Base-by-base conservation (phyloP, 805 yeast genomes). In the Starmerella apicola region DNA sequence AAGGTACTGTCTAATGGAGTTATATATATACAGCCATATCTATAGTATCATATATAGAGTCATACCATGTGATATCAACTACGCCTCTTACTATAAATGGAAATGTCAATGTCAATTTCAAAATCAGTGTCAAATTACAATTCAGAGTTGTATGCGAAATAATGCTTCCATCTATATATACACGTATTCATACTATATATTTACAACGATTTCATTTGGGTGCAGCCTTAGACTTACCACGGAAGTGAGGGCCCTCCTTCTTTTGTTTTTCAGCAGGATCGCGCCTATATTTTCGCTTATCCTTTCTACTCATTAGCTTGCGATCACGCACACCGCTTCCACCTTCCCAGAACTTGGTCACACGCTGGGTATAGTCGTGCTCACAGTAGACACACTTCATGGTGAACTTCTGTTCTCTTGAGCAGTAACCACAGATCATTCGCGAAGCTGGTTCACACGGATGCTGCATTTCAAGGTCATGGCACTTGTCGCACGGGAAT, bases 321-420 rank as follows among this genome's bases (percentile, higher is more conserved):
- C 51, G 54, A 39, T 64, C 66, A n/a, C 69, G 56, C 13, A 65
- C 62, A 2, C 69, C 69, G 30, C 49, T 52, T 0, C 69, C 69
- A 18, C 69, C 69, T 44, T 64, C 69, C 69, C 69, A 64, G 49
- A 64, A 65, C 15, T 63, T 58, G 2, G 67, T 49, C 23, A 42
- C 53, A 19, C 58, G 48, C 8, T 50, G 42, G 12, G 58, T 52
- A 37, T 60, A 65, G 29, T 57, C 53, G 36, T 63, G 64, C 9
- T 55, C 52, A 42, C 69, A 64, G 43, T 47, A 58, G 4, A 43
- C 44, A 43, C 68, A 64, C 13, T 52, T 52, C n/a, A 51, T 54
- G 33, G 44, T 34, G 38, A 62, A 61, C 34, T 56, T 53, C 52
- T 64, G 67, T 49, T 64, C 68, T 4, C 64, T 50, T 6, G 67